These are phyloP conservation scores for Lipomyces starkeyi DNA, from an alignment of 805 yeast genomes.

Conservation along the genomic window DNA sequence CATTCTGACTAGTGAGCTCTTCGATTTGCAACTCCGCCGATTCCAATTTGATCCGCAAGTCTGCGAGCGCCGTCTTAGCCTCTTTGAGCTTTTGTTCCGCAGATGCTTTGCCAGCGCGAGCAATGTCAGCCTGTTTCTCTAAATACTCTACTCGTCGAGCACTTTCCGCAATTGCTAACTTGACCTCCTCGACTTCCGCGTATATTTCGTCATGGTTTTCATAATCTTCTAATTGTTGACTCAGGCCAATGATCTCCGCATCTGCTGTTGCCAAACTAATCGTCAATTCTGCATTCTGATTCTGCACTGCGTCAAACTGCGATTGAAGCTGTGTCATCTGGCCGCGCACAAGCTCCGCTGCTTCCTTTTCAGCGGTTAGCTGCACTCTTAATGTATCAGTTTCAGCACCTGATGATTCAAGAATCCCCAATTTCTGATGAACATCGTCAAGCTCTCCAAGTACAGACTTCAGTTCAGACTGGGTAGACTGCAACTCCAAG, in stretches of 20 bases:
- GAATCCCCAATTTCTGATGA: conserved; percentile 3
- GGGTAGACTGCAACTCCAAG: conserved; percentile 19
- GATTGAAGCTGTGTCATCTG: conserved; percentile 27
- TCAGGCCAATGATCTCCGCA: background rate
- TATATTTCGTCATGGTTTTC: conserved; percentile 7
- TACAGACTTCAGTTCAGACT: conserved; percentile 9
- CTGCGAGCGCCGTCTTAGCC: conserved; percentile 20
- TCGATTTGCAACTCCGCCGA: conserved; percentile 24
- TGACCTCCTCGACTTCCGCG: conserved; percentile 24
- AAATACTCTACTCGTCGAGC: conserved; percentile 15
- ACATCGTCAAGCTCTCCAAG: conserved; percentile 29
- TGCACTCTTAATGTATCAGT: background rate
- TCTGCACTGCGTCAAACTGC: conserved; percentile 27
- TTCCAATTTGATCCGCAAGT: conserved; percentile 18
- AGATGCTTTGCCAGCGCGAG: conserved; percentile 5
- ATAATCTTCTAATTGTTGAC: background rate
- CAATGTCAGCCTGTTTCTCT: conserved; percentile 24
- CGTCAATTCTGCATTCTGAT: background rate
- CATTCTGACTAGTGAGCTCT: conserved; percentile 17
- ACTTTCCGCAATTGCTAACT: conserved; percentile 24
- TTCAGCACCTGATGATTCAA: background rate
- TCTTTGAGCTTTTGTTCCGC: conserved; percentile 24
- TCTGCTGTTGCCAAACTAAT: background rate
- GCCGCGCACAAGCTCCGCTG: background rate
- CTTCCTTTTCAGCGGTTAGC: background rate